Percentiles rank a stretch among this genome's conserved stretches.
phyloP scores from a whole-genome alignment of 2,329 filamentous ascomycete species.

The Botrytis elliptica region DNA sequence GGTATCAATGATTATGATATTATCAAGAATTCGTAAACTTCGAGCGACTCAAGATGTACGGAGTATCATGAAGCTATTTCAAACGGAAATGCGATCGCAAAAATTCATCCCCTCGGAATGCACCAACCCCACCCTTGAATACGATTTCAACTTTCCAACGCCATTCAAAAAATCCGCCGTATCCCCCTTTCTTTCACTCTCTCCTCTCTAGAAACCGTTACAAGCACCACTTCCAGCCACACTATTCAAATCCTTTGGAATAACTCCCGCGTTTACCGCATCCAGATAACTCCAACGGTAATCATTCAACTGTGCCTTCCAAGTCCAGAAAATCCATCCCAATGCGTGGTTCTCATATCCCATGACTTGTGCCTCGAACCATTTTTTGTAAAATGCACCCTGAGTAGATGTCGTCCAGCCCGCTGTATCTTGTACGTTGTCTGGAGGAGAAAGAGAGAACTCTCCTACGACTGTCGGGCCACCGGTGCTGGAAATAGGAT shows the following conservation, averaged over 20 bases:
- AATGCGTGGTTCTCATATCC: constrained; percentile 51
- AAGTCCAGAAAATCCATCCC: constrained; percentile 62
- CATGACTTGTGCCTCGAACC: constrained; percentile 56
- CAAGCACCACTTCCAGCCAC: constrained; percentile 18
- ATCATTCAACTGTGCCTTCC: constrained; percentile 52
- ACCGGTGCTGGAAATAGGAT: constrained; percentile 42
- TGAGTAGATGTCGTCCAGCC: constrained; percentile 46
- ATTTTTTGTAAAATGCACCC: constrained; percentile 52
- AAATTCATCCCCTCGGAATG: neutral
- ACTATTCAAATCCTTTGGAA: constrained; percentile 33
- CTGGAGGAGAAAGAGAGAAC: constrained; percentile 54
- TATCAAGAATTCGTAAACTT: no score
- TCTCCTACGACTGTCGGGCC: constrained; percentile 56
- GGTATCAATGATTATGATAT: no score
- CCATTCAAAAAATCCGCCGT: no score
- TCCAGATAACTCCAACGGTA: constrained; percentile 51
- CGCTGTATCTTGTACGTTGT: constrained; percentile 46
- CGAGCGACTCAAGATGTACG: neutral
- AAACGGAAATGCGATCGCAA: neutral
- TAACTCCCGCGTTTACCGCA: constrained; percentile 44
- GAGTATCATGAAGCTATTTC: neutral
- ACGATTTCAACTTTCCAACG: neutral
- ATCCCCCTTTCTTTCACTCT: no score
- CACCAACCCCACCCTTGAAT: neutral
- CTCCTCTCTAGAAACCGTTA: neutral